These are phyloP conservation scores for Corymbia calophylla DNA, from an alignment of 441 rosid species.

Conservation along the genomic window DNA sequence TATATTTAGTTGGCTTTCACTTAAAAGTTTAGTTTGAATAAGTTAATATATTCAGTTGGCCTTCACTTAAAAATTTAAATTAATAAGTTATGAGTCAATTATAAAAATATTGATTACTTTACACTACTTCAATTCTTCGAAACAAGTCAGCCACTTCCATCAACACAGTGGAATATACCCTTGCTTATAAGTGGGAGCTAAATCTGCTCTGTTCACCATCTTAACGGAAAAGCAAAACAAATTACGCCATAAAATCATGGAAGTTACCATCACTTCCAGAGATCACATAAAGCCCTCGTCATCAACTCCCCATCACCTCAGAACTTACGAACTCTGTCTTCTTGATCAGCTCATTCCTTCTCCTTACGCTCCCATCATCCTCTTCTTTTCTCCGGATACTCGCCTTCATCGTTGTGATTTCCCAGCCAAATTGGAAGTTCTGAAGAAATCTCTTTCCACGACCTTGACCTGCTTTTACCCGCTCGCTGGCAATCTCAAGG, in stretches of 20 bases:
- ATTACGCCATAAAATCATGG: background rate
- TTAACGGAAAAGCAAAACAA: background rate
- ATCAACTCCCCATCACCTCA: slow-evolving; percentile 30
- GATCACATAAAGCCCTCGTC: slow-evolving; percentile 46
- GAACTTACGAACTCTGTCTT: slow-evolving; percentile 35
- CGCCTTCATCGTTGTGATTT: background rate
- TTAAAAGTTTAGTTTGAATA: too few species aligned
- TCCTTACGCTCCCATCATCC: slow-evolving; percentile 23
- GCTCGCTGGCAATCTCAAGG: slow-evolving; percentile 40
- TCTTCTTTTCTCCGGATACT: slow-evolving; percentile 21
- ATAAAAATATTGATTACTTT: too few species aligned
- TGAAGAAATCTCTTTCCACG: slow-evolving; percentile 33
- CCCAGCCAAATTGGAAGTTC: slow-evolving; percentile 1
- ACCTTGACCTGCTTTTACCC: slow-evolving; percentile 39
- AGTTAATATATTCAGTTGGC: too few species aligned
- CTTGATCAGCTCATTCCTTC: slow-evolving; percentile 29
- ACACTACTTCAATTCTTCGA: too few species aligned
- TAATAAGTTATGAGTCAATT: too few species aligned
- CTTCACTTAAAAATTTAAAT: too few species aligned
- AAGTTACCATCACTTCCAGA: slow-evolving; percentile 22
- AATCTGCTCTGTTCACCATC: background rate
- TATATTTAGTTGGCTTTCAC: background rate
- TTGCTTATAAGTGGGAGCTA: background rate
- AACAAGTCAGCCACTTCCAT: background rate
- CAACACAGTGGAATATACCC: background rate